phyloP scores from a whole-genome alignment of 176 grass and related monocot genomes.

The Poa pratensis region DNA sequence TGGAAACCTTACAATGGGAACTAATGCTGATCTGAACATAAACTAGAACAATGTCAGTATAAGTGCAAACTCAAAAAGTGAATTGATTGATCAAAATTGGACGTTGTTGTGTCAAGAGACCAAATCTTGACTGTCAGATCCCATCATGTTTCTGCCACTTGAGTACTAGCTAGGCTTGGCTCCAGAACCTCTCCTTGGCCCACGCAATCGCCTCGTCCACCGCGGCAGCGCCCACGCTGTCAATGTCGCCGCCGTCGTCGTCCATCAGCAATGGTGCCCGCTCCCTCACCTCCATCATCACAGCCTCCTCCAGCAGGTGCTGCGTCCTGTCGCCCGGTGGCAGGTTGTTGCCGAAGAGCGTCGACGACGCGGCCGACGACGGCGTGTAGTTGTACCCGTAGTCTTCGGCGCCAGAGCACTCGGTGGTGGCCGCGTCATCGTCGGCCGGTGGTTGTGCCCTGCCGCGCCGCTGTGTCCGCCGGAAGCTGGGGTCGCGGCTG shows the following conservation, averaged over 20 bases:
- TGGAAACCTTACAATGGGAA: slow-evolving; percentile 12
- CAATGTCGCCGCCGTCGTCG: slow-evolving; percentile 49
- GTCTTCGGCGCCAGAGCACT: slow-evolving; percentile 43
- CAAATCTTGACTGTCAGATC: background rate
- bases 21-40: slow-evolving; percentile 12
- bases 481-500: slow-evolving; percentile 72
- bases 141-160: background rate
- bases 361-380: slow-evolving; percentile 65
- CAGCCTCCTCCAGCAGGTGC: slow-evolving; percentile 37
- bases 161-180: slow-evolving; percentile 27
- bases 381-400: slow-evolving; percentile 66
- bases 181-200: slow-evolving; percentile 88
- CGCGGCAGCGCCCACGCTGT: slow-evolving; percentile 53
- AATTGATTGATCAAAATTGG: slow-evolving; percentile 15
- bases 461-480: slow-evolving; percentile 36
- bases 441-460: slow-evolving; percentile 30
- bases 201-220: slow-evolving; percentile 87
- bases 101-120: background rate
- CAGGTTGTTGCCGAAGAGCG: slow-evolving; percentile 45
- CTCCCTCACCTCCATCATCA: slow-evolving; percentile 46
- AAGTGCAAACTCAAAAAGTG: background rate
- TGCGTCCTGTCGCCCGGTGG: slow-evolving; percentile 37
- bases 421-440: slow-evolving; percentile 25
- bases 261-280: slow-evolving; percentile 56
- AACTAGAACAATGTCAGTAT: slow-evolving; percentile 22